These are phyloP conservation scores for Perilla frutescens DNA, from an alignment of 257 asterid species.

Conservation along the genomic window DNA sequence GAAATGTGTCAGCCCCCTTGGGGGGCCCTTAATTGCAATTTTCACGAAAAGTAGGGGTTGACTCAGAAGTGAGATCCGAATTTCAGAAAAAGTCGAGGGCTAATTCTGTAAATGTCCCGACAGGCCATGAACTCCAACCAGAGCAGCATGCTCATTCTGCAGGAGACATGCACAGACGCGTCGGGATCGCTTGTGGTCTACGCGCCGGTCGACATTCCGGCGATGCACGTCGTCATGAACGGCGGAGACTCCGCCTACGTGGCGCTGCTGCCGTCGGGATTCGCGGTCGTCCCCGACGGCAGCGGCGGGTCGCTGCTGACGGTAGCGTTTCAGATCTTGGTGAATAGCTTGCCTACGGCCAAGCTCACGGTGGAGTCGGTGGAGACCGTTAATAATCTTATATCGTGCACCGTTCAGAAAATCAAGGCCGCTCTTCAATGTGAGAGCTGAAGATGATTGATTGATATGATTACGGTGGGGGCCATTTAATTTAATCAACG, in stretches of 20 bases:
- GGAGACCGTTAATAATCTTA: constrained; percentile 88
- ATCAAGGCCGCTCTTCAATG: constrained; percentile 84
- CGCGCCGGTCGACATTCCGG: constrained; percentile 98
- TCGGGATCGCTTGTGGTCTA: constrained; percentile 90
- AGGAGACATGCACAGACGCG: constrained; percentile 84
- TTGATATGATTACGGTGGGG: background rate
- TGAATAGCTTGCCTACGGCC: constrained; percentile 82
- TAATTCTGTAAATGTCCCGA: constrained; percentile 20
- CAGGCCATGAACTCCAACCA: constrained; percentile 77
- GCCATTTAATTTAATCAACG: no score
- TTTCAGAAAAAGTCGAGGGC: constrained; percentile 34
- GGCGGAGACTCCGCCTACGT: constrained; percentile 97
- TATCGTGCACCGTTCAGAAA: constrained; percentile 91
- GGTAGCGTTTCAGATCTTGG: constrained; percentile 90
- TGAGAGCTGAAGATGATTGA: constrained; percentile 49
- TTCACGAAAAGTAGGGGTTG: constrained; percentile 33
- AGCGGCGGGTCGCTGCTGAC: constrained; percentile 84
- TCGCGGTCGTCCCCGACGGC: constrained; percentile 87
- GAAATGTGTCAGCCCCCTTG: constrained; percentile 40
- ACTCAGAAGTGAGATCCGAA: constrained; percentile 29
- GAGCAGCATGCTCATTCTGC: constrained; percentile 86
- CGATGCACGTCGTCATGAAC: constrained; percentile 93
- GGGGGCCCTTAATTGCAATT: constrained; percentile 29
- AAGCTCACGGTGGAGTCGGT: constrained; percentile 92
- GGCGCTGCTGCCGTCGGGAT: constrained; percentile 90